Evolutionary conservation across 208 protist genomes (phyloP).

Genomic region (Crithidia expoeki): DNA sequence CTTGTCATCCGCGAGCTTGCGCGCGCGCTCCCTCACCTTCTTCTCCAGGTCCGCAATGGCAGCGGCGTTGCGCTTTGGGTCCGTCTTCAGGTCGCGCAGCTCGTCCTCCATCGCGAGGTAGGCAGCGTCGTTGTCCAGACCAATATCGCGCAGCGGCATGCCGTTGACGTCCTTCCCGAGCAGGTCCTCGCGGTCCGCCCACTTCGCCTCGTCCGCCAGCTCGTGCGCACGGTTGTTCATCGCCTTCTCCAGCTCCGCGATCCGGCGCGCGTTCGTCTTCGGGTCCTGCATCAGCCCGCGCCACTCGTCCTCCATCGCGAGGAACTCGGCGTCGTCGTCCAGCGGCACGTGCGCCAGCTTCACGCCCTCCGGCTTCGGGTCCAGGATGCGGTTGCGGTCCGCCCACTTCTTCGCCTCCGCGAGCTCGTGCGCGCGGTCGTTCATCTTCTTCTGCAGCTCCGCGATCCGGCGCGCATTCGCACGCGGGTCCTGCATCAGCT

Average conservation of each 20-base stretch:
- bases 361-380: too few relatives aligned
- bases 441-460: too few relatives aligned
- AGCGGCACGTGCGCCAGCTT: slow-evolving; percentile 66
- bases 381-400: too few relatives aligned
- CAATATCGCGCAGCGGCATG: slow-evolving; percentile 65
- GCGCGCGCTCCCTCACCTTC: too few relatives aligned
- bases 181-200: slow-evolving; percentile 64
- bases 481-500: too few relatives aligned
- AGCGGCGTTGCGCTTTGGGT: slow-evolving; percentile 47
- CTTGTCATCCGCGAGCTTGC: too few relatives aligned
- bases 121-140: slow-evolving; percentile 53
- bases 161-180: slow-evolving; percentile 49
- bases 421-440: too few relatives aligned
- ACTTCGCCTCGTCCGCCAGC: slow-evolving; percentile 60
- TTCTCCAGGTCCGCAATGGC: too few relatives aligned
- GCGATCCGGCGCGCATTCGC: too few relatives aligned
- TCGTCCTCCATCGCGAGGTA: slow-evolving; percentile 37
- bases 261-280: slow-evolving; percentile 45
- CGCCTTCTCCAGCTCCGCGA: slow-evolving; percentile 54
- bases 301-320: slow-evolving; percentile 58
- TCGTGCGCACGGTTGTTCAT: slow-evolving; percentile 70
- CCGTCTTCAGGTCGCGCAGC: slow-evolving; percentile 50
- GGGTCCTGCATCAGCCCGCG: slow-evolving; percentile 66
- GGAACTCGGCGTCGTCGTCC: slow-evolving; percentile 55
- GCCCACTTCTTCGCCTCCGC: too few relatives aligned